Evolutionary conservation across 495 filamentous ascomycete genomes (phyloP).

Genomic region (Penicillium pancosmium): DNA sequence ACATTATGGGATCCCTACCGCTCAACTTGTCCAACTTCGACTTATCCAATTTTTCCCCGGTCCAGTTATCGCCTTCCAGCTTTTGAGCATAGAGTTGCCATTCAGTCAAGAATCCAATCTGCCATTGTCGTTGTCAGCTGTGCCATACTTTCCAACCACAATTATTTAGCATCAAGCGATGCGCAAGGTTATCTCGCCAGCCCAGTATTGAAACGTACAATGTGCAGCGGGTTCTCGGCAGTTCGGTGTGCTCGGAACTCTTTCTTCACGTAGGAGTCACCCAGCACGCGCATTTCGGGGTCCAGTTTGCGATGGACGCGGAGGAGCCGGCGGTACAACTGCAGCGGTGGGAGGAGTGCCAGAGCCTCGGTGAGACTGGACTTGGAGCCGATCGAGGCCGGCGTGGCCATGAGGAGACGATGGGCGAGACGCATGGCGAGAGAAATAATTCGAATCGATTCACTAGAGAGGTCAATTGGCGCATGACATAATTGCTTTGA

Average conservation of each 20-base stretch:
- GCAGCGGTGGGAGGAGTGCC: constrained; percentile 87
- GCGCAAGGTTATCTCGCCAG: neutral
- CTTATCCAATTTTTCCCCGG: constrained; percentile 74
- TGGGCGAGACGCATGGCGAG: constrained; percentile 36
- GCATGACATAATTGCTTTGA: constrained; percentile 37
- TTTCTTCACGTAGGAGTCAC: constrained; percentile 86
- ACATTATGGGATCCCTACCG: constrained; percentile 59
- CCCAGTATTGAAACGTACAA: constrained; percentile 57
- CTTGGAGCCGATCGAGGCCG: constrained; percentile 49
- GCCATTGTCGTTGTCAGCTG: constrained; percentile 18
- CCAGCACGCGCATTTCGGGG: constrained; percentile 73
- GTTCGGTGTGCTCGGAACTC: constrained; percentile 83
- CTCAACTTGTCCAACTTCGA: constrained; percentile 91
- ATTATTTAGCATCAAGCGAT: neutral
- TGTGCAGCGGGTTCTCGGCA: constrained; percentile 88
- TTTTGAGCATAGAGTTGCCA: constrained; percentile 95
- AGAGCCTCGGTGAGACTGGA: constrained; percentile 59
- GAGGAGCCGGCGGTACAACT: constrained; percentile 83
- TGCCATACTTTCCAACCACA: neutral
- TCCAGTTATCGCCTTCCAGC: constrained; percentile 83
- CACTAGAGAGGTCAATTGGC: constrained; percentile 1
- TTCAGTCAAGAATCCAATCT: constrained; percentile 95
- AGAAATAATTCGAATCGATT: constrained; percentile 12
- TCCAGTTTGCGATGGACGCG: constrained; percentile 84
- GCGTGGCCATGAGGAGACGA: constrained; percentile 50